Conservation (phyloP, 2,329 filamentous ascomycete genomes). For the Monosporascus ibericus region DNA sequence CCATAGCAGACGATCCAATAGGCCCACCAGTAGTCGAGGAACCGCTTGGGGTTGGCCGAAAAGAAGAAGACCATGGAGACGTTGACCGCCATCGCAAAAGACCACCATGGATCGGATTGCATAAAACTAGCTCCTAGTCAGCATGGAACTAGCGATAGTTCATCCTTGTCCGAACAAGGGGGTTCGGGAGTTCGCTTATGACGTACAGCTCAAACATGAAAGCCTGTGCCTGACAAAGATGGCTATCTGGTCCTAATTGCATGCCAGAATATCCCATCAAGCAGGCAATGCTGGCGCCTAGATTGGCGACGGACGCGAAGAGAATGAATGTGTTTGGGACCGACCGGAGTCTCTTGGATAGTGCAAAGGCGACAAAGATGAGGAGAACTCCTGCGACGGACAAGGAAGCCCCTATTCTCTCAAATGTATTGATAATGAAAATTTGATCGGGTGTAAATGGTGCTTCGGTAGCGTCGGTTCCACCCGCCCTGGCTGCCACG, state of each 20-base stretch:
- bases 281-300: constrained; percentile 58
- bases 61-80: constrained; percentile 66
- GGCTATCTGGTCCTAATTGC: constrained; percentile 41
- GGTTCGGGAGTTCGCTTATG: neutral
- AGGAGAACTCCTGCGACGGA: constrained; percentile 45
- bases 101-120: constrained; percentile 72
- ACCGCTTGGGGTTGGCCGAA: constrained; percentile 57
- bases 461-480: neutral
- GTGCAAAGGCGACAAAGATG: constrained; percentile 46
- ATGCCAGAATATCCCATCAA: constrained; percentile 66
- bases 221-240: constrained; percentile 56
- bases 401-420: constrained; percentile 47
- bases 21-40: constrained; percentile 64
- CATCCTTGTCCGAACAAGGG: too few relatives aligned
- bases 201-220: constrained; percentile 64
- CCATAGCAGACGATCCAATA: constrained; percentile 70
- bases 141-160: neutral
- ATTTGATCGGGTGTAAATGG: constrained; percentile 26
- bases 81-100: constrained; percentile 76
- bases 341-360: constrained; percentile 47
- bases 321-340: constrained; percentile 58
- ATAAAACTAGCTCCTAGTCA: constrained; percentile 53
- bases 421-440: constrained; percentile 38
- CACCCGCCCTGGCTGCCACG: too few relatives aligned
- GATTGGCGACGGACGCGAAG: constrained; percentile 54